Evolutionary conservation across 164 flowering plant species (phyloP).

Genomic region (Magnolia officinalis): DNA sequence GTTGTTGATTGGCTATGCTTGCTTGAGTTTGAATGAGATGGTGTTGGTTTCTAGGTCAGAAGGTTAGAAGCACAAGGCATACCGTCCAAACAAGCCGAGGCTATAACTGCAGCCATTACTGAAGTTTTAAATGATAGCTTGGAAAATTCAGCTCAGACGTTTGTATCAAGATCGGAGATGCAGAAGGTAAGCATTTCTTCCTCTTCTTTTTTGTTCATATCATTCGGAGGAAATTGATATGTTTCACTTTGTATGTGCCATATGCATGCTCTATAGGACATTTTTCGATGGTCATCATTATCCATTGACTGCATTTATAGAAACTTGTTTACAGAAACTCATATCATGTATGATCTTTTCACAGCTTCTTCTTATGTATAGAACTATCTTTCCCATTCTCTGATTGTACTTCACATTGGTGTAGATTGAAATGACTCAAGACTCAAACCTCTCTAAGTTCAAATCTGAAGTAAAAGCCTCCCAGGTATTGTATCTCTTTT

Average conservation of each 20-base stretch:
- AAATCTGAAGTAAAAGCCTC: slow-evolving; percentile 70
- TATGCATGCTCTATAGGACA: not conserved
- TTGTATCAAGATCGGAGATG: slow-evolving; percentile 63
- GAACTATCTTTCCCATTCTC: not conserved
- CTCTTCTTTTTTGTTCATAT: not conserved
- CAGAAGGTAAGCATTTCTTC: slow-evolving; percentile 49
- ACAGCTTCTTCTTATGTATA: no score
- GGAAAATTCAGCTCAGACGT: slow-evolving; percentile 62
- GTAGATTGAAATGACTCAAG: slow-evolving; percentile 60
- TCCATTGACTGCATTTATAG: no score
- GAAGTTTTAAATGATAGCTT: slow-evolving; percentile 73
- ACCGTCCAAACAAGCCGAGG: slow-evolving; percentile 82
- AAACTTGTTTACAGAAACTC: no score
- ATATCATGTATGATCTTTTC: no score
- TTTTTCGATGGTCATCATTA: not conserved
- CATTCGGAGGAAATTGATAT: not conserved
- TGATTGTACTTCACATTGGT: not conserved
- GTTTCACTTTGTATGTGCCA: not conserved
- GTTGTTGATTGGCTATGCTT: not conserved
- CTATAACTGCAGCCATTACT: slow-evolving; percentile 69
- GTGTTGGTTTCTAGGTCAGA: slow-evolving; percentile 43
- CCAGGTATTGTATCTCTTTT: slow-evolving; percentile 40
- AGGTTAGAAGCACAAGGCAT: slow-evolving; percentile 70
- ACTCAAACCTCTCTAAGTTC: slow-evolving; percentile 57
- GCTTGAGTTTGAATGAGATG: not conserved